A percentile compares a stretch with the other conserved stretches of the same genome.
phyloP scores from a whole-genome alignment of 768 basidiomycete species.

The Russula brevipes region DNA sequence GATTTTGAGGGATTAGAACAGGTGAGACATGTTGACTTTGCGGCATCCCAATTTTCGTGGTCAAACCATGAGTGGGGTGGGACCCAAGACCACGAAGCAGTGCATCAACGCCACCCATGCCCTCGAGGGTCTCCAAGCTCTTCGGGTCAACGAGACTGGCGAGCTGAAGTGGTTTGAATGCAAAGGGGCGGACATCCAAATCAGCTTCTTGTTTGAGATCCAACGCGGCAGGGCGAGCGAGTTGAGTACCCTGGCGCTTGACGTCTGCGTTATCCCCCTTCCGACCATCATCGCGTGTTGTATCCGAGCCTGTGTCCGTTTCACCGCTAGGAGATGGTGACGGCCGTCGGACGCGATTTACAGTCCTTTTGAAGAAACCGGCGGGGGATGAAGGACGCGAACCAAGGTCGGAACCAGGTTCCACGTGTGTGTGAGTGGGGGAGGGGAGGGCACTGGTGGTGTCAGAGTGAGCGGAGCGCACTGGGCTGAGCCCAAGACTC shows the following conservation, averaged over 20 bases:
- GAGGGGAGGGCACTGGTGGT: slow-evolving; percentile 34
- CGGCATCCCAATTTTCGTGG: not conserved
- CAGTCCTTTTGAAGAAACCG: slow-evolving; percentile 21
- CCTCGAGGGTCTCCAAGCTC: slow-evolving; percentile 55
- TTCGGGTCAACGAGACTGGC: slow-evolving; percentile 91
- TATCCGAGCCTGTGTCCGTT: slow-evolving; percentile 6
- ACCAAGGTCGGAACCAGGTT: slow-evolving; percentile 33
- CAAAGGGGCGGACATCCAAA: slow-evolving; percentile 66
- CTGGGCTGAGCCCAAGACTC: slow-evolving; percentile 22
- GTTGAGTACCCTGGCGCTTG: slow-evolving; percentile 11
- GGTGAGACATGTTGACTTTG: slow-evolving; percentile 2
- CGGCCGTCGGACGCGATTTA: slow-evolving; percentile 6
- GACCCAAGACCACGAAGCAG: slow-evolving; percentile 75
- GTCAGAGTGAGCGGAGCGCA: slow-evolving; percentile 31
- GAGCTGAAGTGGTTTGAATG: slow-evolving; percentile 64
- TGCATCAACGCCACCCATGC: slow-evolving; percentile 64
- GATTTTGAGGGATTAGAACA: not conserved
- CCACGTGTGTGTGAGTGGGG: slow-evolving; percentile 37
- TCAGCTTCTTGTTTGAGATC: slow-evolving; percentile 40
- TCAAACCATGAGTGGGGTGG: slow-evolving; percentile 45
- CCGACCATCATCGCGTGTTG: slow-evolving; percentile 23
- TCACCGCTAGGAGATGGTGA: slow-evolving; percentile 25
- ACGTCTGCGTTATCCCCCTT: slow-evolving; percentile 24
- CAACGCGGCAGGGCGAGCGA: slow-evolving; percentile 28
- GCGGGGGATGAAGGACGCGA: slow-evolving; percentile 28